Conservation (phyloP, 345 rosid genomes). For the Brassica juncea region DNA sequence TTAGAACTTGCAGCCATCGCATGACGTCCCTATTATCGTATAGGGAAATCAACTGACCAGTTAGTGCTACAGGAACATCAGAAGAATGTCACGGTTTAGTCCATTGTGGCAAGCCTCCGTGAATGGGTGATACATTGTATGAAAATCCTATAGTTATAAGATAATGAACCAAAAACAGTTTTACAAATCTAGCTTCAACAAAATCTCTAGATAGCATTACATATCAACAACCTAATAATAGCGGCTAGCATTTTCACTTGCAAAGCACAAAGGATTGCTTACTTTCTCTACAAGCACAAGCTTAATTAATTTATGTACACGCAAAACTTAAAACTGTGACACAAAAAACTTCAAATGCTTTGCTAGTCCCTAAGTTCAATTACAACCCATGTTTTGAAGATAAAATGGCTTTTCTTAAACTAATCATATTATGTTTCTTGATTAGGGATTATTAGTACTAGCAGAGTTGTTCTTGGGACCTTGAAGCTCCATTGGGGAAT, state of each 20-base stretch:
- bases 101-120: conserved; percentile 71
- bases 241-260: background rate
- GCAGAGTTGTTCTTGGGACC: conserved; percentile 84
- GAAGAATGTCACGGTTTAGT: conserved; percentile 70
- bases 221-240: background rate
- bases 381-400: conserved; percentile 27
- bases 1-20: background rate
- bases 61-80: conserved; percentile 8
- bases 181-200: background rate
- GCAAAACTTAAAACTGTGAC: conserved; percentile 2
- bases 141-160: background rate
- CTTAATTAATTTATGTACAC: background rate
- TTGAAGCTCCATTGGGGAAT: conserved; percentile 92
- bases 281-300: conserved; percentile 7
- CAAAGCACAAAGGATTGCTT: conserved; percentile 5
- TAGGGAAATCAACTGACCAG: background rate
- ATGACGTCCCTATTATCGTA: background rate
- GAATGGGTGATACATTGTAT: conserved; percentile 24
- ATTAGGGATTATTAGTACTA: conserved; percentile 40
- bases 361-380: conserved; percentile 6
- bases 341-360: conserved; percentile 7
- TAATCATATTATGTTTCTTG: conserved; percentile 7
- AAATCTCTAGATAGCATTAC: background rate
- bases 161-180: background rate
- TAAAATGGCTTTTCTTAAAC: background rate